phyloP scores from a whole-genome alignment of 306 rosid species.

The Cucurbita ficifolia region DNA sequence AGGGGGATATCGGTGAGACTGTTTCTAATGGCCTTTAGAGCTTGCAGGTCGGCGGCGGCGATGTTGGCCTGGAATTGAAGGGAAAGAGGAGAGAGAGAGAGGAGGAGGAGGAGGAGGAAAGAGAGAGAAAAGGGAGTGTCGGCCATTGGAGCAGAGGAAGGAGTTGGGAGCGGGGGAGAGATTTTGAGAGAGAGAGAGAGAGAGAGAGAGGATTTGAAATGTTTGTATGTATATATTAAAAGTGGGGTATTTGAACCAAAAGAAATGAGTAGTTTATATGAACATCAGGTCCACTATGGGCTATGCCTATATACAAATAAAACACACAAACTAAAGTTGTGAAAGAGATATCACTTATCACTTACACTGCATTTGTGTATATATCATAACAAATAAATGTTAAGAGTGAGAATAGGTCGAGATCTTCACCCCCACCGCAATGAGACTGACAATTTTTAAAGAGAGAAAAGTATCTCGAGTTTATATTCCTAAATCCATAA shows the following conservation, averaged over 20 bases:
- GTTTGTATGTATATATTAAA: background rate
- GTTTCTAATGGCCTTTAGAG: slow-evolving; percentile 35
- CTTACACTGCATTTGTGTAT: background rate
- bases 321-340: background rate
- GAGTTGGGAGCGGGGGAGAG: background rate
- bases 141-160: slow-evolving; percentile 1
- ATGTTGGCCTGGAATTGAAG: slow-evolving; percentile 10
- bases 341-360: background rate
- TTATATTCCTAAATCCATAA: too few relatives aligned
- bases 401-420: too few relatives aligned
- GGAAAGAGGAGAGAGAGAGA: slow-evolving; percentile 10
- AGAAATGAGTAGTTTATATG: background rate
- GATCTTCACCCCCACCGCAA: too few relatives aligned
- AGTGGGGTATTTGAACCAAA: background rate
- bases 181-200: background rate
- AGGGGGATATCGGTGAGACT: slow-evolving; percentile 39
- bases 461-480: too few relatives aligned
- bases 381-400: too few relatives aligned
- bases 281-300: background rate
- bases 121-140: background rate
- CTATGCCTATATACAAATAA: background rate
- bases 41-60: slow-evolving; percentile 30
- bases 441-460: too few relatives aligned
- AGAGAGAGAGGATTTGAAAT: background rate
- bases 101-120: background rate